Evolutionary conservation across 371 early-diverging fungal genomes (phyloP).

Genomic region (Mycotypha africana): DNA sequence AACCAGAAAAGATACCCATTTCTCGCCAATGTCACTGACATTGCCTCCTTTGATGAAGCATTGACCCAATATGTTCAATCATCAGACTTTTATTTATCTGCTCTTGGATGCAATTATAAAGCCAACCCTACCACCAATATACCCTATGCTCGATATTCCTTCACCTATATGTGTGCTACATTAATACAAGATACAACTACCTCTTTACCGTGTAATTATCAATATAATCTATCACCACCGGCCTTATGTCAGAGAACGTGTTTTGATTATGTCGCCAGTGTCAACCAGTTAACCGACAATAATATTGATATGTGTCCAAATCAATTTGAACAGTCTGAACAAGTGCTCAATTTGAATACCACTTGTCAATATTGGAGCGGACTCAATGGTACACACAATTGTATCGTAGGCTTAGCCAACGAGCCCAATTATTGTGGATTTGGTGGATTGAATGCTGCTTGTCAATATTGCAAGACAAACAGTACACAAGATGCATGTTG

Average conservation of each 20-base stretch:
- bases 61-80: constrained; percentile 22
- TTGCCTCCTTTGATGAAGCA: constrained; percentile 31
- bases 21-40: constrained; percentile 21
- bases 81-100: constrained; percentile 15
- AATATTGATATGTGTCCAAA: constrained; percentile 5
- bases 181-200: constrained; percentile 27
- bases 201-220: constrained; percentile 36
- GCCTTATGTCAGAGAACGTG: constrained; percentile 40
- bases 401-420: constrained; percentile 32
- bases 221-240: constrained; percentile 21
- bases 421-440: constrained; percentile 41
- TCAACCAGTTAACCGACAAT: constrained; percentile 22
- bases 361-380: constrained; percentile 35
- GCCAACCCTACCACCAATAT: constrained; percentile 9
- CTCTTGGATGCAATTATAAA: constrained; percentile 24
- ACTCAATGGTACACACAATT: constrained; percentile 22
- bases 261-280: constrained; percentile 23
- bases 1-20: constrained; percentile 19
- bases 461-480: constrained; percentile 27
- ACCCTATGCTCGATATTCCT: constrained; percentile 43
- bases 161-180: constrained; percentile 27
- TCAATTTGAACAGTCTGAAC: constrained; percentile 5
- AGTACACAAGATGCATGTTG: constrained; percentile 27
- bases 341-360: constrained; percentile 13
- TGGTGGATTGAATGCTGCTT: constrained; percentile 12